Base-by-base conservation (phyloP, 1,284 basidiomycete species). In the Ustilago cynodontis region DNA sequence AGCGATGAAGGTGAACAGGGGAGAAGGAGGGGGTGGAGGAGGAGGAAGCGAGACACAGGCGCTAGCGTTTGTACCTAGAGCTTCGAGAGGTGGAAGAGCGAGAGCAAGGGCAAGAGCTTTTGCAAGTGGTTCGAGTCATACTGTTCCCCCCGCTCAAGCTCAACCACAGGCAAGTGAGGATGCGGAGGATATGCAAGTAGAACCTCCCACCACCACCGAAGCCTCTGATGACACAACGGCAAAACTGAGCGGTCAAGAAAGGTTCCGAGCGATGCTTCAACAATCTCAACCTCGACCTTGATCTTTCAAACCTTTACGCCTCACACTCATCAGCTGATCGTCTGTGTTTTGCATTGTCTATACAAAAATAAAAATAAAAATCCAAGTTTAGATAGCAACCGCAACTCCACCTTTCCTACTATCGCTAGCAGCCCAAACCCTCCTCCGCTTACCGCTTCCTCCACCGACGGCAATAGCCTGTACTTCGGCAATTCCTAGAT, bases 381-480 rank as follows among this genome's bases (percentile, higher is more conserved):
- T 28, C 26, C 22, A n/a, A 43, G 22, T 14, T 49, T 56, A 84
- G 39, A 82, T 77, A 47, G 81, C 82, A 0, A 65, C 61, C 1
- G 82, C 82, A 2, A 81, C 59, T 13, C 82, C 82, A 6, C 75
- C 76, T 35, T 84, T 84, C n/a, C 82, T 59, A 14, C 71, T 77
- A 58, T 84, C 82, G 50, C 80, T 82, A 2, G 80, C 80, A 16
- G 75, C 82, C 24, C 29, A 66, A 18, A 82, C 71, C 39, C 29
- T 53, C 13, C 28, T 29, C 29, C 33, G 28, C 35, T 58, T 59
- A 6, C 69, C 74, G 2, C 35, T 61, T 6, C 49, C 65, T 18
- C 59, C 53, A 4, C 51, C 41, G 0, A 51, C 39, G 14, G 66
- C 58, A 8, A 84, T 80, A 0, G 80, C 82, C 66, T 84, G 81